Percentiles rank a stretch among this genome's conserved stretches.
Conservation (phyloP, 2,329 filamentous ascomycete species). For the Fusarium camptoceras region DNA sequence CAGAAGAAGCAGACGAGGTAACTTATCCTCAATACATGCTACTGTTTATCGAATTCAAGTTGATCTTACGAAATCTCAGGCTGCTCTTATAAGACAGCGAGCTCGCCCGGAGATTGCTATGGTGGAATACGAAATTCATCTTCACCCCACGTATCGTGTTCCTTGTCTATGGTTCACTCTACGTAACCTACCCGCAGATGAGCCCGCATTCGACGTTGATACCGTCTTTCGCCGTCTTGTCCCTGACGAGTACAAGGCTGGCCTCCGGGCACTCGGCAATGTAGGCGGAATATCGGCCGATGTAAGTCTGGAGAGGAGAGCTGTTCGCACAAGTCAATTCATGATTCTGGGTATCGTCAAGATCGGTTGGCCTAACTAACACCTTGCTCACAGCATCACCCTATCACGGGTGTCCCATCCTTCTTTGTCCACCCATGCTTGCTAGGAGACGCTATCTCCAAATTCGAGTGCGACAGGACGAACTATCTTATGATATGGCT, state of each 20-base stretch:
- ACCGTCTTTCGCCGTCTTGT: constrained; percentile 78
- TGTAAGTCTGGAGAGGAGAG: constrained; percentile 64
- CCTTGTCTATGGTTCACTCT: constrained; percentile 82
- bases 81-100: constrained; percentile 52
- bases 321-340: constrained; percentile 49
- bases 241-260: constrained; percentile 71
- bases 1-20: constrained; percentile 66
- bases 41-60: constrained; percentile 7
- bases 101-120: constrained; percentile 54
- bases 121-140: constrained; percentile 78
- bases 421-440: constrained; percentile 96
- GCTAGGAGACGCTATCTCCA: constrained; percentile 82
- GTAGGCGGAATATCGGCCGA: constrained; percentile 82
- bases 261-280: constrained; percentile 70
- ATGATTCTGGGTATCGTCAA: constrained; percentile 47
- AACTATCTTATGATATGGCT: constrained; percentile 90
- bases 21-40: constrained; percentile 31
- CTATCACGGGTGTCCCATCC: constrained; percentile 78
- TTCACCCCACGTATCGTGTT: constrained; percentile 79
- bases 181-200: constrained; percentile 66
- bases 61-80: constrained; percentile 51
- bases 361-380: constrained; percentile 55
- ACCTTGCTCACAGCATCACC: constrained; percentile 75
- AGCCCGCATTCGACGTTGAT: constrained; percentile 71
- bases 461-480: constrained; percentile 69